Percentiles rank a stretch among this genome's conserved stretches.
Evolutionary conservation across 2,329 filamentous ascomycete species (phyloP).

Genomic region (Calonectria pseudoreteaudii): DNA sequence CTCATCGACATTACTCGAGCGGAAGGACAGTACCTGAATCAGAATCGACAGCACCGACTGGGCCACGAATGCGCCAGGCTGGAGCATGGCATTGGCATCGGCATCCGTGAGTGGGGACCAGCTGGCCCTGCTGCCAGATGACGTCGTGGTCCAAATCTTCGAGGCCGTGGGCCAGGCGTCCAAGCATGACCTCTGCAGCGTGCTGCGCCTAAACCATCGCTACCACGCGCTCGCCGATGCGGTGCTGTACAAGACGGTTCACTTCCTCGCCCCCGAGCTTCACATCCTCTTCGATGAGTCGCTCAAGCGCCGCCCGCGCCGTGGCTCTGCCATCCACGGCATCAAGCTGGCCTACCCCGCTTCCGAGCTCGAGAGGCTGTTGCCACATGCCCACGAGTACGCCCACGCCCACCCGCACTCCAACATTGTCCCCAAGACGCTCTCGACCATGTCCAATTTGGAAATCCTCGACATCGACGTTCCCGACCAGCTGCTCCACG

Average conservation of each 20-base stretch:
- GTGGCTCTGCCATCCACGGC: conserved; percentile 60
- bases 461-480: conserved; percentile 60
- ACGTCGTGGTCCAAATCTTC: conserved; percentile 8
- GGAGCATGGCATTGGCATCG: neutral
- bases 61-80: neutral
- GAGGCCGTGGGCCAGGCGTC: conserved; percentile 49
- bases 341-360: conserved; percentile 59
- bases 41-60: neutral
- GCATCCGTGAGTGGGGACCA: neutral
- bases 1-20: neutral
- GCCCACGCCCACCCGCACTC: conserved; percentile 44
- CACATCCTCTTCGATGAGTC: conserved; percentile 62
- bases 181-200: conserved; percentile 55
- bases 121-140: conserved; percentile 8
- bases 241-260: conserved; percentile 59
- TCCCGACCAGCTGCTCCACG: conserved; percentile 56
- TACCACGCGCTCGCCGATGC: conserved; percentile 60
- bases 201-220: conserved; percentile 56
- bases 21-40: neutral
- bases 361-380: conserved; percentile 56
- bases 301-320: conserved; percentile 57
- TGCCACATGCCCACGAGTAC: conserved; percentile 51
- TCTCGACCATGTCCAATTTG: conserved; percentile 63
- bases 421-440: conserved; percentile 59
- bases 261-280: conserved; percentile 59